phyloP scores from a whole-genome alignment of 345 rosid species.

The Hypericum androsaemum region DNA sequence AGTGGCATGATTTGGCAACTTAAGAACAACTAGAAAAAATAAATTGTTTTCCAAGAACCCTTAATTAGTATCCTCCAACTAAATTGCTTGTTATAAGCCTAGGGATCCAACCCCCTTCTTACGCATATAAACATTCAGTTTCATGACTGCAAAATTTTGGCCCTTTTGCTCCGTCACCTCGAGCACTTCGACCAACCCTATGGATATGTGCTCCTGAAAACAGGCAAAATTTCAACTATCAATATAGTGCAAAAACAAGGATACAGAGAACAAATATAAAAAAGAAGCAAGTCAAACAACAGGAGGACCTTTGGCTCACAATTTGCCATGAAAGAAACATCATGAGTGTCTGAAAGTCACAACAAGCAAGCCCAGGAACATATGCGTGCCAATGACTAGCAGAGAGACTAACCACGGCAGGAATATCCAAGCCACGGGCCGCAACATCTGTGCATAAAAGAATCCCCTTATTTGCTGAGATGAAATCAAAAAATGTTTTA shows the following conservation, averaged over 20 bases:
- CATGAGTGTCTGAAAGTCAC: not conserved
- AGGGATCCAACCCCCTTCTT: too few species aligned
- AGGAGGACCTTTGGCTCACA: constrained; percentile 57
- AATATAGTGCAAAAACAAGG: not conserved
- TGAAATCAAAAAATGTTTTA: constrained; percentile 85
- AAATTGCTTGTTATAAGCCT: too few species aligned
- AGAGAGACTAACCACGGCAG: constrained; percentile 58
- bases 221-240: constrained; percentile 2
- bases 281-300: constrained; percentile 2
- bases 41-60: too few species aligned
- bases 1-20: too few species aligned
- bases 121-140: too few species aligned
- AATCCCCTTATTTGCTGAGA: constrained; percentile 85
- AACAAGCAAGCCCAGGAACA: not conserved
- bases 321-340: not conserved
- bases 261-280: not conserved
- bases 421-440: constrained; percentile 98
- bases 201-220: constrained; percentile 90
- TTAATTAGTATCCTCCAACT: too few species aligned
- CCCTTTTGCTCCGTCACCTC: constrained; percentile 97
- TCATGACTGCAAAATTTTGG: too few species aligned
- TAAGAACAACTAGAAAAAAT: too few species aligned
- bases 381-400: not conserved
- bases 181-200: constrained; percentile 98
- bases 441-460: constrained; percentile 96